Conservation (phyloP, 2,329 filamentous ascomycete genomes). For the Alternaria burnsii region DNA sequence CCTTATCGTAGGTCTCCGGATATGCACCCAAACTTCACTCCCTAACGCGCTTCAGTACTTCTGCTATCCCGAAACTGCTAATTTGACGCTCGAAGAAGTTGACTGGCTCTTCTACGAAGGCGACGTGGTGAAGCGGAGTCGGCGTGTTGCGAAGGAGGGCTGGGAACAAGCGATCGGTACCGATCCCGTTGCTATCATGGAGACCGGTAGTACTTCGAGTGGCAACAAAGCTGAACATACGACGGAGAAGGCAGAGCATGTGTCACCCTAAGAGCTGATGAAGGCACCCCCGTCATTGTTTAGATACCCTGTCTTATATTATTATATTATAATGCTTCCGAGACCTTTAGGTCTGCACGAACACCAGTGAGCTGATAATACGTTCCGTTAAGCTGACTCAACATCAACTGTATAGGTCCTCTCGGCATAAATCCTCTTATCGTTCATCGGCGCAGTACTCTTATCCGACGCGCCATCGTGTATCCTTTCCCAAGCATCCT, state of each 20-base stretch:
- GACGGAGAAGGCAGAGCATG: neutral
- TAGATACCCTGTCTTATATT: neutral
- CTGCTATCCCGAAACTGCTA: slow-evolving; percentile 48
- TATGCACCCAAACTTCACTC: neutral
- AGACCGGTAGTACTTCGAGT: slow-evolving; percentile 23
- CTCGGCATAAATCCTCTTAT: slow-evolving; percentile 23
- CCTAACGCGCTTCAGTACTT: slow-evolving; percentile 49
- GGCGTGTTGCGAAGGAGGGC: slow-evolving; percentile 34
- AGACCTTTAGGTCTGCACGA: neutral
- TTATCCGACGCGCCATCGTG: slow-evolving; percentile 27
- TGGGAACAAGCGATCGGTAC: slow-evolving; percentile 30
- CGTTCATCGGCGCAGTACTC: slow-evolving; percentile 19
- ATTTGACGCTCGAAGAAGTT: slow-evolving; percentile 49
- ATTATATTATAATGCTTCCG: neutral
- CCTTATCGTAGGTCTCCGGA: slow-evolving; percentile 45
- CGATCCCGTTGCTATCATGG: slow-evolving; percentile 16
- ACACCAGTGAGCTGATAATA: neutral
- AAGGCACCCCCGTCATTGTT: neutral
- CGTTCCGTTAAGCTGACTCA: neutral
- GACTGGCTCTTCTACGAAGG: slow-evolving; percentile 47
- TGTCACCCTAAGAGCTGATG: neutral
- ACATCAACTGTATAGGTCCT: slow-evolving; percentile 26
- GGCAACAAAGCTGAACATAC: slow-evolving; percentile 11
- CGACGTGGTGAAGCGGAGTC: slow-evolving; percentile 33
- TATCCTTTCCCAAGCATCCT: slow-evolving; percentile 30